Evolutionary conservation across 1,284 basidiomycete genomes (phyloP).

Genomic region (Albatrellus sp.): DNA sequence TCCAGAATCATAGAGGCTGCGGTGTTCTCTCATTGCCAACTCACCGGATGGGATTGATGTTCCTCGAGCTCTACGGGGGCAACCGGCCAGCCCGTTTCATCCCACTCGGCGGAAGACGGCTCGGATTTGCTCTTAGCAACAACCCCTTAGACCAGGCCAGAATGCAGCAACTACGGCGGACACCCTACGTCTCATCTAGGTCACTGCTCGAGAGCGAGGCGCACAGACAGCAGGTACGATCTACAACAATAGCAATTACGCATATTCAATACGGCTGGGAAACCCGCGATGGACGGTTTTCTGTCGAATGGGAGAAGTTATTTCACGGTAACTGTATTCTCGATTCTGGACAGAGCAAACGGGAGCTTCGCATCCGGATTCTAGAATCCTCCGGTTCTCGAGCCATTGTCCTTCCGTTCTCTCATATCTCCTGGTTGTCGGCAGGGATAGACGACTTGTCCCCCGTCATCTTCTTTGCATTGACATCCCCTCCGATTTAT

Average conservation of each 20-base stretch:
- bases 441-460: constrained; percentile 15
- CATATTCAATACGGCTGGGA: constrained; percentile 37
- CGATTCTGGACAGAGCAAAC: constrained; percentile 26
- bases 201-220: constrained; percentile 17
- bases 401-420: constrained; percentile 26
- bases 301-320: constrained; percentile 34
- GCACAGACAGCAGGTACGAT: constrained; percentile 18
- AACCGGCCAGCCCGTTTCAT: constrained; percentile 14
- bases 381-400: constrained; percentile 11
- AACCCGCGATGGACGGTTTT: constrained; percentile 33
- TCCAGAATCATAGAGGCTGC: constrained; percentile 22
- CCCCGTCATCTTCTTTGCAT: constrained; percentile 25
- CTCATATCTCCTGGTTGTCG: constrained; percentile 25
- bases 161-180: constrained; percentile 27
- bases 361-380: constrained; percentile 29
- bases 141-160: constrained; percentile 17
- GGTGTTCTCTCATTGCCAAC: constrained; percentile 39
- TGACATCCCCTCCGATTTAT: constrained; percentile 27
- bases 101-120: constrained; percentile 17
- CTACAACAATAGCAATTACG: constrained; percentile 18
- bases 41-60: constrained; percentile 23
- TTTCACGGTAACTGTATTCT: constrained; percentile 13
- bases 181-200: constrained; percentile 34
- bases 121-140: constrained; percentile 28
- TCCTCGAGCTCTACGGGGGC: constrained; percentile 32